A percentile compares a stretch with the other conserved stretches of the same genome.
phyloP scores from a whole-genome alignment of 176 grass and related monocot species.

The Bonia amplexicaulis region DNA sequence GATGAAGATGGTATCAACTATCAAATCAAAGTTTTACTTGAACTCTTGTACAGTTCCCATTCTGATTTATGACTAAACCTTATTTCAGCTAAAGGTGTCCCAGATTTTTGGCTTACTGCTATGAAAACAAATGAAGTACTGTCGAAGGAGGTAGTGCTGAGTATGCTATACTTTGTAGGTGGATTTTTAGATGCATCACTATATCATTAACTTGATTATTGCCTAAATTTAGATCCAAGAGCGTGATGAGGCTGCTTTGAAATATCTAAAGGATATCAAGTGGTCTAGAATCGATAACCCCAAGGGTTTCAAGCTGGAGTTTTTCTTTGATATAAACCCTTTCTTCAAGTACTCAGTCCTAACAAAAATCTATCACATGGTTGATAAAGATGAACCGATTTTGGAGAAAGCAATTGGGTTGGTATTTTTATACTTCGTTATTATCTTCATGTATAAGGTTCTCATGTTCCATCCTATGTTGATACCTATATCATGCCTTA shows the following conservation, averaged over 20 bases:
- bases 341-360: slow-evolving; percentile 90
- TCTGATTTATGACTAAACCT: slow-evolving; percentile 13
- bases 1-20: slow-evolving; percentile 28
- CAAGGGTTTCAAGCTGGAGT: slow-evolving; percentile 91
- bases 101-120: slow-evolving; percentile 91
- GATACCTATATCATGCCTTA: not conserved
- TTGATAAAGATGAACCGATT: slow-evolving; percentile 85
- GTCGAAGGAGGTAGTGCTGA: slow-evolving; percentile 55
- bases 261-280: slow-evolving; percentile 89
- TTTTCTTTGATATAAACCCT: slow-evolving; percentile 83
- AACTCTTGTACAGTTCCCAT: not conserved
- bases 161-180: not conserved
- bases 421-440: not conserved
- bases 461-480: not conserved
- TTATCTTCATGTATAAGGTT: not conserved
- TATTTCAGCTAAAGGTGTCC: slow-evolving; percentile 70
- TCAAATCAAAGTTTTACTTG: not conserved
- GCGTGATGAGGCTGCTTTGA: slow-evolving; percentile 63
- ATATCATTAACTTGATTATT: not conserved
- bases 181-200: not conserved
- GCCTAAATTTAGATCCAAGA: slow-evolving; percentile 64
- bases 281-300: slow-evolving; percentile 69
- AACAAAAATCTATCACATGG: slow-evolving; percentile 88
- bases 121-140: slow-evolving; percentile 88
- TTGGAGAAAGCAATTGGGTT: slow-evolving; percentile 92